Conservation (phyloP, 441 rosid genomes). For the Viola pubescens region DNA sequence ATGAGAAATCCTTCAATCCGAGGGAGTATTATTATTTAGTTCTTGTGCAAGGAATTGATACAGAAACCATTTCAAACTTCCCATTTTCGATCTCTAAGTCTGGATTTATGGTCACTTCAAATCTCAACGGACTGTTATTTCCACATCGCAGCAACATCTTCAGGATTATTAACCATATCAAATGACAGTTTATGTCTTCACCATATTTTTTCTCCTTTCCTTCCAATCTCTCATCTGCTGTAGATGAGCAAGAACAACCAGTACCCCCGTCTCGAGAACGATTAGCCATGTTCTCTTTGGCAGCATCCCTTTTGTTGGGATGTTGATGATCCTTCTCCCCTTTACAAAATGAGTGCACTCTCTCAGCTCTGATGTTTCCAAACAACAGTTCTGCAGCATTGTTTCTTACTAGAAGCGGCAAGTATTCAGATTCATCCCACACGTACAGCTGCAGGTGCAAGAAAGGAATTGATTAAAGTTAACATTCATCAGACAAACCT, state of each 20-base stretch:
- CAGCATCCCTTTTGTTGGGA: conserved; percentile 3
- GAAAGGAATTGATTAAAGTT: neutral
- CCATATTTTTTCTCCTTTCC: conserved; percentile 9
- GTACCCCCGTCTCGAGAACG: neutral
- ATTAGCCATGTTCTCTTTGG: neutral
- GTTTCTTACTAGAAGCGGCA: conserved; percentile 47
- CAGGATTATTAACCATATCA: conserved; percentile 36
- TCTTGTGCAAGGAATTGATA: conserved; percentile 31
- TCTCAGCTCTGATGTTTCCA: conserved; percentile 47
- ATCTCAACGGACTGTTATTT: conserved; percentile 39
- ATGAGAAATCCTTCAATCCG: neutral
- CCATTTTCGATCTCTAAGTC: conserved; percentile 34
- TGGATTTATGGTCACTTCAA: conserved; percentile 29
- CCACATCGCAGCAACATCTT: conserved; percentile 31
- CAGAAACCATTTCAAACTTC: conserved; percentile 34
- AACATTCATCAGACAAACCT: neutral
- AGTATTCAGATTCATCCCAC: conserved; percentile 47
- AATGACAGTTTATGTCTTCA: conserved; percentile 21
- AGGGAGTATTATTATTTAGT: neutral
- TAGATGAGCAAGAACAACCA: conserved; percentile 7
- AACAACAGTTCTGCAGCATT: conserved; percentile 50
- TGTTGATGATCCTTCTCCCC: conserved; percentile 5
- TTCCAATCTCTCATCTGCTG: conserved; percentile 14
- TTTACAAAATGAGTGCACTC: conserved; percentile 23
- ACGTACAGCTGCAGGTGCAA: conserved; percentile 36